phyloP scores from a whole-genome alignment of 495 filamentous ascomycete genomes.

The Penicillium arizonense region DNA sequence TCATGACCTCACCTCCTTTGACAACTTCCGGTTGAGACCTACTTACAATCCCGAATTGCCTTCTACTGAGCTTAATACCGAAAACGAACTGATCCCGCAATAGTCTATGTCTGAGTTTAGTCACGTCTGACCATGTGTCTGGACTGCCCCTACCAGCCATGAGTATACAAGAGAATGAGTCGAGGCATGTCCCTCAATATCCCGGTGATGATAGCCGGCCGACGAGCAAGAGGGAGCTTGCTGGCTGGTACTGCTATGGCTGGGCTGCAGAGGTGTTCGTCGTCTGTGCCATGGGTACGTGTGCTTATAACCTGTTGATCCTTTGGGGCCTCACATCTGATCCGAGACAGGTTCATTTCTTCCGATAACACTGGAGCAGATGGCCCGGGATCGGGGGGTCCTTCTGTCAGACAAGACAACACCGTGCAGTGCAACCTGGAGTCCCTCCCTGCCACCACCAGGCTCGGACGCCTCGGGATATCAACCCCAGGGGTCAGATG shows the following conservation, averaged over 20 bases:
- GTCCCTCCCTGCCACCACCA: slow-evolving; percentile 24
- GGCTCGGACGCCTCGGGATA: slow-evolving; percentile 14
- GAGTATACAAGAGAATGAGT: slow-evolving; percentile 27
- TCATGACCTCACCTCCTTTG: slow-evolving; percentile 7
- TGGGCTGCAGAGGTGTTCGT: slow-evolving; percentile 98
- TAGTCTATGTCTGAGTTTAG: background rate
- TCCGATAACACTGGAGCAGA: slow-evolving; percentile 91
- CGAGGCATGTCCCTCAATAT: slow-evolving; percentile 46
- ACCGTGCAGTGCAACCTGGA: slow-evolving; percentile 62
- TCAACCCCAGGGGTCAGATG: slow-evolving; percentile 27
- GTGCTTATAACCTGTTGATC: background rate
- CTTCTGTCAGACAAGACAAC: slow-evolving; percentile 70
- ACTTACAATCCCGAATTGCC: background rate
- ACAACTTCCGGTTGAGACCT: background rate
- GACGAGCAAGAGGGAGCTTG: slow-evolving; percentile 83
- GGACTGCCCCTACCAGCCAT: slow-evolving; percentile 4
- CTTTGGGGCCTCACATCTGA: background rate
- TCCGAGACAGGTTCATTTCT: slow-evolving; percentile 75
- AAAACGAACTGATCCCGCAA: background rate
- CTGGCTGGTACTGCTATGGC: slow-evolving; percentile 93
- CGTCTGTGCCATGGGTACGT: slow-evolving; percentile 79
- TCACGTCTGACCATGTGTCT: background rate
- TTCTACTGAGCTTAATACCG: background rate
- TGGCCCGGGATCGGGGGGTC: slow-evolving; percentile 86
- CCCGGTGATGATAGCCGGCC: slow-evolving; percentile 81